A percentile compares a stretch with the other conserved stretches of the same genome.
Evolutionary conservation across 1,284 basidiomycete genomes (phyloP).

Genomic region (Mycosarcoma mackinlayi): DNA sequence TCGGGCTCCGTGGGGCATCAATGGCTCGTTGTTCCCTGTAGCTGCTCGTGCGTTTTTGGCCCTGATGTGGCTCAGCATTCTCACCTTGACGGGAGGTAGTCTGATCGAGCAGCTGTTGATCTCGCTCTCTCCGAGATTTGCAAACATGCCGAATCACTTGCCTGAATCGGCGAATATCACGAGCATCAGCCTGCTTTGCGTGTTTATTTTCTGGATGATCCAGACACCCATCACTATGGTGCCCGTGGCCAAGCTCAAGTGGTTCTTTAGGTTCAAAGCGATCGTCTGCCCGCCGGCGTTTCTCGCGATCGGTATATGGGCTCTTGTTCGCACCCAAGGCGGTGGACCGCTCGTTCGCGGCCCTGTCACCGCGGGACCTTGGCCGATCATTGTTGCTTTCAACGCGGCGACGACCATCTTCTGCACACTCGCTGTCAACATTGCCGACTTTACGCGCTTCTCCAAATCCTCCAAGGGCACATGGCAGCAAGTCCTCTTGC

Average conservation of each 20-base stretch:
- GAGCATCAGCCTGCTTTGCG: conserved; percentile 15
- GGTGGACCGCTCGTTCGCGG: conserved; percentile 22
- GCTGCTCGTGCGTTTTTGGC: conserved; percentile 17
- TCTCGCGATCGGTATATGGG: conserved; percentile 31
- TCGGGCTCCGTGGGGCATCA: conserved; percentile 28
- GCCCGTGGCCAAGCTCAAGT: conserved; percentile 23
- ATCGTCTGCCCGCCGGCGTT: conserved; percentile 29
- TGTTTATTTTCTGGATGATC: conserved; percentile 28
- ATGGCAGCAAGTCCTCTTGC: conserved; percentile 29
- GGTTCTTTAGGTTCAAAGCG: conserved; percentile 28
- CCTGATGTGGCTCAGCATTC: conserved; percentile 36
- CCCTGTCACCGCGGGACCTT: conserved; percentile 26
- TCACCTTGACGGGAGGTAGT: conserved; percentile 23
- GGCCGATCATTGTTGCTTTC: conserved; percentile 23
- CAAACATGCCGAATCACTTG: conserved; percentile 23
- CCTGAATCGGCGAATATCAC: conserved; percentile 33
- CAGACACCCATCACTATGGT: conserved; percentile 38
- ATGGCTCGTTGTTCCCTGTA: conserved; percentile 25
- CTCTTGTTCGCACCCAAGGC: conserved; percentile 8
- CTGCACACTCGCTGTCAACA: conserved; percentile 35
- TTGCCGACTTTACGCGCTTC: conserved; percentile 30
- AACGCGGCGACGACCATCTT: conserved; percentile 30
- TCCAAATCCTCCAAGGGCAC: conserved; percentile 19
- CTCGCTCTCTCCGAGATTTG: conserved; percentile 22
- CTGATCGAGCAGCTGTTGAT: conserved; percentile 23